phyloP scores from a whole-genome alignment of 441 rosid genomes.

The Pelargonium australe region DNA sequence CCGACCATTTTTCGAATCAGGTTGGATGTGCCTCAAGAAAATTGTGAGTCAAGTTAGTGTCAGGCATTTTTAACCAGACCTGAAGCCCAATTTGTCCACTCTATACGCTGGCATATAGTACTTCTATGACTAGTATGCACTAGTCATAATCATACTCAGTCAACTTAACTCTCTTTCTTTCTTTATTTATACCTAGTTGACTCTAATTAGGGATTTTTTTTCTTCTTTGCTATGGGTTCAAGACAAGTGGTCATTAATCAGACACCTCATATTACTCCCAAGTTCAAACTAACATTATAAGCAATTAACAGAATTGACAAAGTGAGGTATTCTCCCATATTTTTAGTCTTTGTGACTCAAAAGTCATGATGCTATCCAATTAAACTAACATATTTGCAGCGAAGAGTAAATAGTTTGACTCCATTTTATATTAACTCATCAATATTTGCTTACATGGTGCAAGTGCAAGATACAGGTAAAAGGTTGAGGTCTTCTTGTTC shows the following conservation, averaged over 20 bases:
- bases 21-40: no score
- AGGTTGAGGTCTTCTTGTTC: slow-evolving; percentile 67
- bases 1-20: background rate
- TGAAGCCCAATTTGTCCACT: no score
- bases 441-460: slow-evolving; percentile 56
- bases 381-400: no score
- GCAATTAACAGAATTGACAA: background rate
- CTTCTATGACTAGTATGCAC: background rate
- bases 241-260: background rate
- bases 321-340: background rate
- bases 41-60: no score
- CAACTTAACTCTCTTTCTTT: background rate
- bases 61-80: no score
- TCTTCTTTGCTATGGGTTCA: background rate
- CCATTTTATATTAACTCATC: background rate
- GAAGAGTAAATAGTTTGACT: background rate
- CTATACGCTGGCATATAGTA: background rate
- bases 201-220: background rate
- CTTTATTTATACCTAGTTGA: background rate
- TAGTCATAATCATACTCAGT: background rate
- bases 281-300: background rate
- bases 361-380: background rate
- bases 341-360: background rate
- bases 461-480: slow-evolving; percentile 67
- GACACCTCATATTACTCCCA: background rate